Percentiles rank a stretch among this genome's conserved stretches.
Conservation (phyloP, 805 yeast genomes). For the Saccharomycopsis capsularis region DNA sequence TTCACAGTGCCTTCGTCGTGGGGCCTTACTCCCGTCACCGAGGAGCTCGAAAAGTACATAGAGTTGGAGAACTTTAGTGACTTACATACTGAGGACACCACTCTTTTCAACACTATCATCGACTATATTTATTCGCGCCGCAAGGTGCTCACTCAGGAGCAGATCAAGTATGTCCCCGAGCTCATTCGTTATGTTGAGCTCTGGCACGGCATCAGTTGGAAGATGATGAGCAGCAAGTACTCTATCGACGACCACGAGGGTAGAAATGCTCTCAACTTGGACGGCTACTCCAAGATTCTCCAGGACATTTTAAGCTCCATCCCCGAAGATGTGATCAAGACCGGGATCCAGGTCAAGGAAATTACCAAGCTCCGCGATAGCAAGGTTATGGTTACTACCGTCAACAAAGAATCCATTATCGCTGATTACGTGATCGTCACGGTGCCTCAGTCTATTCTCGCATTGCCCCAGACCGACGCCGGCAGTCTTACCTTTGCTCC, state of each 20-base stretch:
- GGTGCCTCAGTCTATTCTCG: conserved; percentile 68
- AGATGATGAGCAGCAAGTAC: conserved; percentile 57
- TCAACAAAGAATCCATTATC: conserved; percentile 27
- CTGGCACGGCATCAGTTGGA: conserved; percentile 77
- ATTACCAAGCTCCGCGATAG: conserved; percentile 8
- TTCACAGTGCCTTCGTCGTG: conserved; percentile 21
- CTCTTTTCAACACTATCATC: conserved; percentile 43
- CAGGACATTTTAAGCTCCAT: conserved; percentile 37
- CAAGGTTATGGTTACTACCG: conserved; percentile 24
- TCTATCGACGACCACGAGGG: conserved; percentile 69
- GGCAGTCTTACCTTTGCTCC: conserved; percentile 55
- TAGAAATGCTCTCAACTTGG: conserved; percentile 61
- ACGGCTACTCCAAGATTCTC: conserved; percentile 51
- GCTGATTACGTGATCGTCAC: conserved; percentile 64
- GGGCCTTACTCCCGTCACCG: conserved; percentile 37
- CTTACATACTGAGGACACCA: conserved; percentile 42
- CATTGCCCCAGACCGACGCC: conserved; percentile 29
- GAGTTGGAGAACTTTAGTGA: conserved; percentile 46
- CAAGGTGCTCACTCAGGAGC: conserved; percentile 43
- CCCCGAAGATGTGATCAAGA: conserved; percentile 33
- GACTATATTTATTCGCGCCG: conserved; percentile 42
- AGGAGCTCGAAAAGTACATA: conserved; percentile 53
- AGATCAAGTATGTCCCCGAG: conserved; percentile 45
- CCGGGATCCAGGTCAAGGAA: conserved; percentile 36
- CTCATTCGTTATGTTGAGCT: conserved; percentile 56